Conservation (phyloP, 2,329 filamentous ascomycete species). For the Pseudocercospora macadamiae region DNA sequence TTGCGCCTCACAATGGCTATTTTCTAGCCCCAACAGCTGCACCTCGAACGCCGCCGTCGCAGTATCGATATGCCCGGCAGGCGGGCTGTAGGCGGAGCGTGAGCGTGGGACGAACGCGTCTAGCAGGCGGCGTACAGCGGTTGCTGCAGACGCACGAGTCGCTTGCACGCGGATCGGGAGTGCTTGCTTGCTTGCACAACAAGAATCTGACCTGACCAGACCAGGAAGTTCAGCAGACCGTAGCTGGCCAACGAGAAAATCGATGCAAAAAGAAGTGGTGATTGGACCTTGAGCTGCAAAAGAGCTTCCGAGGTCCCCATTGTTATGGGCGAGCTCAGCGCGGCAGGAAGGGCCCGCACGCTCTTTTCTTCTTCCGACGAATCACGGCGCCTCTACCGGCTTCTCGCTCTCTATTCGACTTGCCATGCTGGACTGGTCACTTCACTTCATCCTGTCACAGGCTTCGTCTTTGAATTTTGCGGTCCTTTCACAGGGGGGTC, state of each 20-base stretch:
- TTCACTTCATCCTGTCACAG: conserved; percentile 16
- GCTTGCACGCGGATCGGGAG: conserved; percentile 3
- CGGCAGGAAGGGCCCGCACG: not conserved
- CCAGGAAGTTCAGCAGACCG: too few species aligned
- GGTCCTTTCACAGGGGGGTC: conserved; percentile 2
- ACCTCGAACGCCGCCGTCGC: too few species aligned
- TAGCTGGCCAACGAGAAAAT: conserved; percentile 12
- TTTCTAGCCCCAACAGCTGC: not conserved
- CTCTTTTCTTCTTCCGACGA: conserved; percentile 1
- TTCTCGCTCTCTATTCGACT: conserved; percentile 1
- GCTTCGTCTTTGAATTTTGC: not conserved
- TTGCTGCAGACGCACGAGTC: conserved; percentile 6
- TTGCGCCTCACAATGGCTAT: conserved; percentile 1
- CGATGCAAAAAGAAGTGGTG: conserved; percentile 8
- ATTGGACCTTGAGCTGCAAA: conserved; percentile 9
- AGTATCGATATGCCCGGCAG: too few species aligned
- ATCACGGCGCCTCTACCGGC: not conserved
- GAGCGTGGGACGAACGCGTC: conserved; percentile 2
- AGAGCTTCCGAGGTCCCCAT: conserved; percentile 1
- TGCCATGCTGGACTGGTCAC: not conserved
- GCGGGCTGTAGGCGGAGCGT: too few species aligned
- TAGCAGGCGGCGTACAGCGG: conserved; percentile 1
- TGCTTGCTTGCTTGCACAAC: not conserved
- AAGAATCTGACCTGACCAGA: not conserved
- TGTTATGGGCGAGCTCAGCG: conserved; percentile 2